phyloP scores from a whole-genome alignment of 2,329 filamentous ascomycete species.

The Aurifilum marmelostoma region DNA sequence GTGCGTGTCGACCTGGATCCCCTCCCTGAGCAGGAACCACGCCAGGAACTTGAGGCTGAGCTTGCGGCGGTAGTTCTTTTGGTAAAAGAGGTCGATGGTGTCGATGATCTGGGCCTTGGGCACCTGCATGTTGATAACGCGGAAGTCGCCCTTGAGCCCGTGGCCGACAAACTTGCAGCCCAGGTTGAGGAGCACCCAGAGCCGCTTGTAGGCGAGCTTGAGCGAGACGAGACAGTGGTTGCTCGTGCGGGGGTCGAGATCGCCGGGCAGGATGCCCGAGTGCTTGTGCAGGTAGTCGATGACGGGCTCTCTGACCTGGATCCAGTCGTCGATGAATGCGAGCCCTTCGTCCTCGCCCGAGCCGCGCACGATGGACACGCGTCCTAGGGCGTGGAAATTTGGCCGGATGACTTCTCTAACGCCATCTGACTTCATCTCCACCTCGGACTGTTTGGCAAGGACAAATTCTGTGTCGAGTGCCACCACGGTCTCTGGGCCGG shows the following conservation, averaged over 20 bases:
- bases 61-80: conserved; percentile 79
- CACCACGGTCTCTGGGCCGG: conserved; percentile 73
- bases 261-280: conserved; percentile 85
- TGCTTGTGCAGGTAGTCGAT: conserved; percentile 95
- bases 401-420: conserved; percentile 90
- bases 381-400: conserved; percentile 86
- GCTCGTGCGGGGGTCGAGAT: conserved; percentile 78
- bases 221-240: conserved; percentile 82
- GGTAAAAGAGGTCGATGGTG: conserved; percentile 89
- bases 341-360: conserved; percentile 75
- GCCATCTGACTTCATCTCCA: conserved; percentile 94
- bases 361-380: conserved; percentile 87
- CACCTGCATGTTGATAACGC: conserved; percentile 96
- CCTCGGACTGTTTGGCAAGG: conserved; percentile 87
- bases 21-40: conserved; percentile 87
- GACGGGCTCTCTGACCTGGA: conserved; percentile 85
- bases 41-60: conserved; percentile 89
- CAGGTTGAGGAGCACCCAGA: conserved; percentile 94
- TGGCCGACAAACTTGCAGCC: conserved; percentile 95
- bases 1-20: conserved; percentile 90
- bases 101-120: conserved; percentile 90
- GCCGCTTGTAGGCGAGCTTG: conserved; percentile 95
- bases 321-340: conserved; percentile 97
- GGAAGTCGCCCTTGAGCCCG: conserved; percentile 91
- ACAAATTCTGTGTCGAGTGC: conserved; percentile 98